phyloP scores from a whole-genome alignment of 768 basidiomycete species.

The Inosperma sp. region DNA sequence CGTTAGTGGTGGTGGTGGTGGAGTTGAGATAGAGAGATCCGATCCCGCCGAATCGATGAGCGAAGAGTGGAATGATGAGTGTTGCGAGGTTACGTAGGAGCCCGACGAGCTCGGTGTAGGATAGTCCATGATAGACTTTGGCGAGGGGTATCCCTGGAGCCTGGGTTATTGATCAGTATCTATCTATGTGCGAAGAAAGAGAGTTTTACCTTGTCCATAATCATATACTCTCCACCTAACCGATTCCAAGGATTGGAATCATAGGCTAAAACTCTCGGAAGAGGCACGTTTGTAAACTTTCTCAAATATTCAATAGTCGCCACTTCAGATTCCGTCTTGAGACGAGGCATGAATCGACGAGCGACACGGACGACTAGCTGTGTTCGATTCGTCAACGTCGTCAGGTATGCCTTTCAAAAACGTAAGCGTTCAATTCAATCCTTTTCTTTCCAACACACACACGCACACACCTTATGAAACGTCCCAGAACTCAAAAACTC shows the following conservation, averaged over 20 bases:
- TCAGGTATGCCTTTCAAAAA: constrained; percentile 86
- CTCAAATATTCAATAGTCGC: constrained; percentile 81
- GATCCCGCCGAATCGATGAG: constrained; percentile 69
- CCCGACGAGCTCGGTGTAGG: constrained; percentile 57
- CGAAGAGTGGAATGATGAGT: constrained; percentile 68
- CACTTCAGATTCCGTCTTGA: constrained; percentile 85
- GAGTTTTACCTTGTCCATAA: constrained; percentile 75
- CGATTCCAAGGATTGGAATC: constrained; percentile 83
- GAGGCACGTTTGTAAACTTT: constrained; percentile 63
- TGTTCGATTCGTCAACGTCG: constrained; percentile 57
- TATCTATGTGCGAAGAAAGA: background rate
- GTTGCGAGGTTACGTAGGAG: constrained; percentile 65
- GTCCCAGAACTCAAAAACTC: constrained; percentile 69
- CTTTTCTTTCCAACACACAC: background rate
- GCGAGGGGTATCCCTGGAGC: constrained; percentile 70
- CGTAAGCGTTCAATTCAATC: constrained; percentile 2
- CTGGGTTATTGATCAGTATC: constrained; percentile 33
- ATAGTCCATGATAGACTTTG: constrained; percentile 65
- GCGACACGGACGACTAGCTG: constrained; percentile 77
- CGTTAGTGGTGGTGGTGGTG: constrained; percentile 25
- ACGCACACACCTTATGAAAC: constrained; percentile 22
- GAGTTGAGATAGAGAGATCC: constrained; percentile 68
- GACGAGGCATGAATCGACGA: constrained; percentile 77
- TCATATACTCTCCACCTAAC: constrained; percentile 78
- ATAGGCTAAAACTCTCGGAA: constrained; percentile 71